Percentiles rank a stretch among this genome's conserved stretches.
These are phyloP conservation scores for Brassica balearica DNA, from an alignment of 441 rosid genomes.

Conservation along the genomic window DNA sequence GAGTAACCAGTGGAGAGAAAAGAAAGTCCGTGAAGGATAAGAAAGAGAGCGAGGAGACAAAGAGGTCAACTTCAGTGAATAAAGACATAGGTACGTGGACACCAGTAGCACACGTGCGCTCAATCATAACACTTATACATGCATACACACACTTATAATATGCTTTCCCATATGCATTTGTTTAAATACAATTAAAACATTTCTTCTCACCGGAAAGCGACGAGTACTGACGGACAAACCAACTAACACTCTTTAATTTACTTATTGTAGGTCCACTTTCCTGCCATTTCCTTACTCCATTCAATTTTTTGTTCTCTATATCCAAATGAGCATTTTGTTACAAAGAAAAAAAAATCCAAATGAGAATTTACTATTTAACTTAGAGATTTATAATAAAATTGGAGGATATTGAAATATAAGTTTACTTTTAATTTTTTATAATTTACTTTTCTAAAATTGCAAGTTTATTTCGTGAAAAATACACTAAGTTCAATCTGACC, in stretches of 20 bases:
- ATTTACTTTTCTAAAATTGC: neutral
- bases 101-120: conserved; percentile 67
- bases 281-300: conserved; percentile 6
- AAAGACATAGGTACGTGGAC: conserved; percentile 70
- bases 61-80: conserved; percentile 49
- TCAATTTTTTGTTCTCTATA: conserved; percentile 7
- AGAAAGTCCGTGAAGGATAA: conserved; percentile 19
- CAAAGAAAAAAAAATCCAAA: neutral
- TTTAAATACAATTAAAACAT: neutral
- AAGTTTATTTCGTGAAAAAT: neutral
- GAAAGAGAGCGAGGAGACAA: conserved; percentile 40
- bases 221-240: conserved; percentile 43
- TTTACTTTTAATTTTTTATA: too few relatives aligned
- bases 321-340: neutral
- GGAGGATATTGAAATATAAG: neutral
- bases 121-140: conserved; percentile 51
- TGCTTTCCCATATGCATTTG: neutral
- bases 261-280: conserved; percentile 18
- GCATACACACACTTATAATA: neutral
- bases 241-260: conserved; percentile 41
- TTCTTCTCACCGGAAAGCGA: conserved; percentile 26
- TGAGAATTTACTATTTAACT: neutral
- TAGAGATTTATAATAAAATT: neutral
- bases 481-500: neutral
- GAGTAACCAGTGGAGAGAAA: neutral